phyloP scores from a whole-genome alignment of 805 yeast genomes.

The Brettanomyces nanus region DNA sequence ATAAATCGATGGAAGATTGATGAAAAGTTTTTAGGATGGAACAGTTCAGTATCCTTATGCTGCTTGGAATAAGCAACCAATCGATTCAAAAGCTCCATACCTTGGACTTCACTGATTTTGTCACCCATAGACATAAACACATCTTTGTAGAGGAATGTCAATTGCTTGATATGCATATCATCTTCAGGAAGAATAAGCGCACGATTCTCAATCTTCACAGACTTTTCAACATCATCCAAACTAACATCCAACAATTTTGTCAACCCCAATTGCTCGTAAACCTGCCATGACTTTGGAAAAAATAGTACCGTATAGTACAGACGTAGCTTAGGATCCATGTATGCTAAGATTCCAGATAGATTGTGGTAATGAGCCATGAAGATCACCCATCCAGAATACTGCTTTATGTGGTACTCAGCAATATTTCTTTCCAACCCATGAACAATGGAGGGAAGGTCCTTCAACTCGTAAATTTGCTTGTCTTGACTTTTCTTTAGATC shows the following conservation, averaged over 20 bases:
- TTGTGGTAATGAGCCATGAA: background rate
- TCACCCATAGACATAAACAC: background rate
- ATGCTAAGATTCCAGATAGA: background rate
- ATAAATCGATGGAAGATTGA: slow-evolving; percentile 2
- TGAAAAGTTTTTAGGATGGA: background rate
- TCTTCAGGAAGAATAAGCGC: background rate
- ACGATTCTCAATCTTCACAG: background rate
- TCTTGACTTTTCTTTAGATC: background rate
- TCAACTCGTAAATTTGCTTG: background rate
- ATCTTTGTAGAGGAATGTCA: slow-evolving; percentile 1
- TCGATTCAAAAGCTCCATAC: background rate
- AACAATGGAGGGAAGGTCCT: background rate
- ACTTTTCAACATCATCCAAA: background rate
- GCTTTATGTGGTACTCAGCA: background rate
- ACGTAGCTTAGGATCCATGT: slow-evolving; percentile 2
- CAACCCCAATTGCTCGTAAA: background rate
- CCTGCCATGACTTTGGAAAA: background rate
- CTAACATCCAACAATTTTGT: background rate
- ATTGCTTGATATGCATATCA: background rate
- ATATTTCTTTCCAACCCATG: background rate
- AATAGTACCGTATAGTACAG: background rate
- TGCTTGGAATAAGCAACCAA: background rate
- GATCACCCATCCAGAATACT: background rate
- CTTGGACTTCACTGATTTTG: background rate
- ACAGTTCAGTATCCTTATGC: background rate